Evolutionary conservation across 331 rosid genomes (phyloP).

Genomic region (Erythrophleum ivorense): DNA sequence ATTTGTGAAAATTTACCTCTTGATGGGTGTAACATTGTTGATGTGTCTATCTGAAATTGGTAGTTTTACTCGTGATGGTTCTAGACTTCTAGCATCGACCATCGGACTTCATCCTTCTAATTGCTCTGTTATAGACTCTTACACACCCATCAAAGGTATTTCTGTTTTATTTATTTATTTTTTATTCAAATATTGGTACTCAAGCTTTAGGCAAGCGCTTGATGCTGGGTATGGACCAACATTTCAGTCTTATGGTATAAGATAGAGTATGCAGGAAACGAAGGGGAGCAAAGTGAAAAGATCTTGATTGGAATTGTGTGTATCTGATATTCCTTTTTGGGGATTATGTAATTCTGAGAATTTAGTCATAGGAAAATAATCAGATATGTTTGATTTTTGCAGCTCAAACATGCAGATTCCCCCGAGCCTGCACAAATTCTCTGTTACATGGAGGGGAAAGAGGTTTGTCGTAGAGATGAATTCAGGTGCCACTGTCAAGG

Average conservation of each 20-base stretch:
- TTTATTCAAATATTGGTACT: background rate
- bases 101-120: background rate
- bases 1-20: constrained; percentile 3
- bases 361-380: constrained; percentile 10
- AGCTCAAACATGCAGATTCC: constrained; percentile 68
- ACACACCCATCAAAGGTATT: background rate
- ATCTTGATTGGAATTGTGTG: background rate
- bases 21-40: background rate
- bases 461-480: constrained; percentile 64
- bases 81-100: background rate
- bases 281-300: background rate
- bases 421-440: constrained; percentile 43
- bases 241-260: background rate
- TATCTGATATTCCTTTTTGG: background rate
- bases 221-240: background rate
- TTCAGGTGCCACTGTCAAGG: constrained; percentile 63
- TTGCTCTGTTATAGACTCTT: background rate
- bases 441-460: constrained; percentile 81
- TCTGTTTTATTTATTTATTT: background rate
- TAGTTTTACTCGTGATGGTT: background rate
- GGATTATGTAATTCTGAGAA: background rate
- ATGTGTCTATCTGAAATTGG: constrained; percentile 10
- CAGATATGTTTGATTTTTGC: constrained; percentile 38
- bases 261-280: background rate
- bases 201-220: background rate